Percentiles rank a stretch among this genome's conserved stretches.
Conservation (phyloP, 352 stramenopile species). For the Phytophthora tentaculata region DNA sequence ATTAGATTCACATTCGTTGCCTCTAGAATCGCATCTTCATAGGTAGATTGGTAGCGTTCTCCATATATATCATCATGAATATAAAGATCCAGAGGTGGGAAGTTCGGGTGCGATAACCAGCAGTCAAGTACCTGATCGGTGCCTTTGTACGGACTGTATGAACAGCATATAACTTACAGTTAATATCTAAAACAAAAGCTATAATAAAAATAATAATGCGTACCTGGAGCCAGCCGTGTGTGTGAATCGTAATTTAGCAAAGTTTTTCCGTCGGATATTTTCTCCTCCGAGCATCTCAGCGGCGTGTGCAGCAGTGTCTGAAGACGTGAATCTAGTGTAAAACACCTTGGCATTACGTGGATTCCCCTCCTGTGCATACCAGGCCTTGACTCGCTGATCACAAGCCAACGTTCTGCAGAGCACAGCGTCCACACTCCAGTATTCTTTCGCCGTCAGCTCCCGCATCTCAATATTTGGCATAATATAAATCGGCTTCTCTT, state of each 20-base stretch:
- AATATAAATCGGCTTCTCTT: constrained; percentile 48
- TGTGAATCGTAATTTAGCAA: constrained; percentile 42
- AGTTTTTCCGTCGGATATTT: constrained; percentile 43
- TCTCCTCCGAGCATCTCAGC: constrained; percentile 23
- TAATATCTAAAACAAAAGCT: neutral
- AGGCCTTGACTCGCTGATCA: constrained; percentile 47
- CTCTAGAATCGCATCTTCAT: constrained; percentile 26
- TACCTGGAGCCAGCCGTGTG: constrained; percentile 60
- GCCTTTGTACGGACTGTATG: constrained; percentile 56
- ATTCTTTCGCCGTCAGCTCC: constrained; percentile 50
- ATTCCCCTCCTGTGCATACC: constrained; percentile 56
- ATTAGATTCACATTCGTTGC: constrained; percentile 43
- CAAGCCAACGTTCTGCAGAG: constrained; percentile 59
- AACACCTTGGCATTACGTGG: constrained; percentile 40
- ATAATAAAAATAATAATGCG: neutral
- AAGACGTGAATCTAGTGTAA: constrained; percentile 54
- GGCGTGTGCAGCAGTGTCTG: constrained; percentile 32
- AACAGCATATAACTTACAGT: neutral
- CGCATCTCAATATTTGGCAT: constrained; percentile 65
- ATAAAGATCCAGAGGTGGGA: constrained; percentile 48
- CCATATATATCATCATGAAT: constrained; percentile 30
- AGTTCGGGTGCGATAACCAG: constrained; percentile 53
- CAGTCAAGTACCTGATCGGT: constrained; percentile 56
- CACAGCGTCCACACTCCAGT: constrained; percentile 58
- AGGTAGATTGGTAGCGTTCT: constrained; percentile 18